A percentile compares a stretch with the other conserved stretches of the same genome.
Conservation (phyloP, 148 eudicot species). For the Rhododendron simsii region DNA sequence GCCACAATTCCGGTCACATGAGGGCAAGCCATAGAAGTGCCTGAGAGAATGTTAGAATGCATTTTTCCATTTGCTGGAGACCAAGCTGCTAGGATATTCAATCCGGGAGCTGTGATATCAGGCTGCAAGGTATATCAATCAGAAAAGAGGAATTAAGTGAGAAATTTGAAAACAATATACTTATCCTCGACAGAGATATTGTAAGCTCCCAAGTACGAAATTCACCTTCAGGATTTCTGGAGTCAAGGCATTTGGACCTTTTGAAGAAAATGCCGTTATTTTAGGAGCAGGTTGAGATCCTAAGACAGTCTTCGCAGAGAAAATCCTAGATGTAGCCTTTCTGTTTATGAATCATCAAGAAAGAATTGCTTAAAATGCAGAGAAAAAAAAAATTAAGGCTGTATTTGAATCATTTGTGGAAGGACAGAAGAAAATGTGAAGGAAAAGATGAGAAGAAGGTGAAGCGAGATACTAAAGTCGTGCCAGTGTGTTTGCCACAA, state of each 20-base stretch:
- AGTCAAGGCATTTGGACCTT: constrained; percentile 42
- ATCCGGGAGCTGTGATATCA: constrained; percentile 48
- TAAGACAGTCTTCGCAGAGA: constrained; percentile 37
- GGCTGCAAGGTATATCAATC: constrained; percentile 28
- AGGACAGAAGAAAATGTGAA: not conserved
- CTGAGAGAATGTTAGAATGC: constrained; percentile 47
- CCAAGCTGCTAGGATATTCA: constrained; percentile 56
- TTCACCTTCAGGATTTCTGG: constrained; percentile 48
- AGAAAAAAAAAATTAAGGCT: not conserved
- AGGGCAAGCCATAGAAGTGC: constrained; percentile 62
- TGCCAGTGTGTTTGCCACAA: not conserved
- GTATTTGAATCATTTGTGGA: not conserved
- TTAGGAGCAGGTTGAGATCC: constrained; percentile 49
- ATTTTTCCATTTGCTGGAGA: constrained; percentile 37
- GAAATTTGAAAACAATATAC: not conserved
- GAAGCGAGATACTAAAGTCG: not conserved
- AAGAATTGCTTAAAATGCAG: not conserved
- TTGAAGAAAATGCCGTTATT: constrained; percentile 45
- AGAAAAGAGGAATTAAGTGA: not conserved
- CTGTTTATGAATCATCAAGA: constrained; percentile 19
- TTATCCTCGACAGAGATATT: not conserved
- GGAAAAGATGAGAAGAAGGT: not conserved
- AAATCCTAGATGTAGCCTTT: constrained; percentile 29
- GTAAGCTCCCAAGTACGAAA: not conserved
- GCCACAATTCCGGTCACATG: constrained; percentile 51